Percentiles rank a stretch among this genome's conserved stretches.
Evolutionary conservation across 805 yeast species (phyloP).

Genomic region (Priceomyces medius): DNA sequence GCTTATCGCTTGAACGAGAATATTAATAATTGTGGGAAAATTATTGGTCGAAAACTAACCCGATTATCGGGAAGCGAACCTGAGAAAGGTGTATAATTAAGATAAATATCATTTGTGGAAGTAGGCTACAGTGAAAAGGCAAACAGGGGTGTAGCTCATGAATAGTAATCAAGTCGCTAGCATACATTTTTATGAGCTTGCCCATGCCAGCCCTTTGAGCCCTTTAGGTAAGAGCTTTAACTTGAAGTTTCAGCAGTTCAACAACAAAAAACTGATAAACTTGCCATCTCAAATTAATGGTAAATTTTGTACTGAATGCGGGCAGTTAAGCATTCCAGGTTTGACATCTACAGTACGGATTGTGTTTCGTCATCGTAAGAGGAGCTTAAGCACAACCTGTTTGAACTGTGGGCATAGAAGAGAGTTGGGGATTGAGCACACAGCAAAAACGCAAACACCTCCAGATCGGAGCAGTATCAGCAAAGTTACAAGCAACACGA

Average conservation of each 20-base stretch:
- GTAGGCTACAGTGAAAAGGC: not conserved
- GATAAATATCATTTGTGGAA: not conserved
- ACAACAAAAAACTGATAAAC: constrained; percentile 24
- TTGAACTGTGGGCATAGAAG: constrained; percentile 6
- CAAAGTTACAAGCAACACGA: not conserved
- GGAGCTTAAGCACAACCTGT: constrained; percentile 11
- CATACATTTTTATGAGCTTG: constrained; percentile 29
- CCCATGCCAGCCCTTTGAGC: constrained; percentile 24
- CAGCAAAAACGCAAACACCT: not conserved
- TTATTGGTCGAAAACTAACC: constrained; percentile 5
- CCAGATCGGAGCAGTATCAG: not conserved
- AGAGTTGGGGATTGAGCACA: not conserved
- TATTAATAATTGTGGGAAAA: constrained; percentile 5
- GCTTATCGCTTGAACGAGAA: constrained; percentile 8
- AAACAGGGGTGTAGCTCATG: not conserved
- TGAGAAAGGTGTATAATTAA: not conserved
- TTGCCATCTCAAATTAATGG: constrained; percentile 26
- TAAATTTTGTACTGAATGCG: constrained; percentile 32
- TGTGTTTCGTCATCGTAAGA: constrained; percentile 13
- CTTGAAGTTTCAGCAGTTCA: constrained; percentile 18
- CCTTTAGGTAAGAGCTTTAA: constrained; percentile 29
- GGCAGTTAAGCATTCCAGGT: constrained; percentile 34
- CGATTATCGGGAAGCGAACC: constrained; percentile 9
- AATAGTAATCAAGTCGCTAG: constrained; percentile 18
- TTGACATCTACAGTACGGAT: constrained; percentile 25